Evolutionary conservation across 768 basidiomycete species (phyloP), one percentile per base, ranked within the genome.

Genomic region (Goffeauzyma gilvescens): DNA sequence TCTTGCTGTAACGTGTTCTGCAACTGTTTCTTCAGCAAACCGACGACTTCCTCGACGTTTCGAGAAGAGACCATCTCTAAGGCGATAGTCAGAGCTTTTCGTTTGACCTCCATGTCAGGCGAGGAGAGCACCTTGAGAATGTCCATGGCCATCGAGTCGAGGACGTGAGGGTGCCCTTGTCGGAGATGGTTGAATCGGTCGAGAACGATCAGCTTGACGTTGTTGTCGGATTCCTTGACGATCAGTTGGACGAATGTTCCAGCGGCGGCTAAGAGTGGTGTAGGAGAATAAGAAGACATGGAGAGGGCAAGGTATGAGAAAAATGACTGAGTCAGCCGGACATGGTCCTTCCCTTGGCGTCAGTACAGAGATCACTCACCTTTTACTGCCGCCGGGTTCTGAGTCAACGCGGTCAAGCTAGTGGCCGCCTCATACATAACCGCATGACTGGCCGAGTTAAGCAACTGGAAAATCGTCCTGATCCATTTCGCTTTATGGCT

Each of bases 361-460:
- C n/a, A n/a, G n/a, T n/a, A n/a, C n/a, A n/a, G 10, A 10, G 17
- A 18, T 6, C 5, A 50, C 65, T 18, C 26, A 84, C 86, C 86
- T 72, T 95, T 96, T 48, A 96, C 75, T 7, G 93, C 93, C 15
- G 86, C 83, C 12, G 87, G 79, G 63, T 90, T 90, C 65, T 90
- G 85, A 0, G 90, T 95, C 25, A 96, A 71, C 2, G 81, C 77
- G 0, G 93, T 96, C 31, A 96, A 72, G 3, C 85, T 90, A 4
- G 81, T 86, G 2, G 93, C 90, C 17, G 90, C 90, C 58, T 96
- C 93, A 56, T 96, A 96, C 62, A 90, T 93, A 46, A 95, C 90
- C 4, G 85, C 82, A 60, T 87, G 81, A 6, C 85, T 89, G 0
- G 81, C 70, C 2, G 81, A 78, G 57, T 81, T 82, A 36, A 96